Percentiles rank a stretch among this genome's conserved stretches.
Conservation (phyloP, 2,329 filamentous ascomycete genomes). For the Beauveria sp. region DNA sequence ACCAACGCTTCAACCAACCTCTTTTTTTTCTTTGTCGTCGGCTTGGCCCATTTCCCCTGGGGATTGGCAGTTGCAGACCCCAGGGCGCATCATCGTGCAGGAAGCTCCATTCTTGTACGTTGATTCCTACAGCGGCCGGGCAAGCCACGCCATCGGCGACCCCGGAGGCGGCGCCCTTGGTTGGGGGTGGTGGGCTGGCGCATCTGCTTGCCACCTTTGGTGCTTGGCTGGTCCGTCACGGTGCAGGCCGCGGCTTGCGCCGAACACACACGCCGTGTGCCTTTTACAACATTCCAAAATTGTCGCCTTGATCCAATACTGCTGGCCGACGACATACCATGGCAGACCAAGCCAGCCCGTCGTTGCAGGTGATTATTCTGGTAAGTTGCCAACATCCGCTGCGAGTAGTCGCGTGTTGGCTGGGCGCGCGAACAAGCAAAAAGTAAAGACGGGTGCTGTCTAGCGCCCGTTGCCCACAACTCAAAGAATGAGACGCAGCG, state of each 20-base stretch:
- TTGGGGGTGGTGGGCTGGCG: not conserved
- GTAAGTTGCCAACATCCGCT: conserved; percentile 41
- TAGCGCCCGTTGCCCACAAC: not conserved
- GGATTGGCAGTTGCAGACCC: not conserved
- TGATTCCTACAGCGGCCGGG: not conserved
- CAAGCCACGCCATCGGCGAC: conserved; percentile 8
- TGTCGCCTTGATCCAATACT: not conserved
- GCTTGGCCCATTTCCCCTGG: not conserved
- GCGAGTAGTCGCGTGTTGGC: not conserved
- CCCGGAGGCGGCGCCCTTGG: not conserved
- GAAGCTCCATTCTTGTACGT: conserved; percentile 6
- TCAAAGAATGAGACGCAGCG: no score
- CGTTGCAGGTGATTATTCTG: conserved; percentile 67
- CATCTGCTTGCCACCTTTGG: not conserved
- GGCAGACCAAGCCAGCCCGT: conserved; percentile 31
- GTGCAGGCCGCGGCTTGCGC: not conserved
- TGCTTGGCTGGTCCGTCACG: not conserved
- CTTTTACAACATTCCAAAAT: not conserved
- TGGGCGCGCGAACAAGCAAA: not conserved
- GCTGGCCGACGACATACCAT: conserved; percentile 13
- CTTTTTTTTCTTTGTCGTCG: not conserved
- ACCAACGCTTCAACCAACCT: not conserved
- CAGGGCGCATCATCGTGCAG: not conserved
- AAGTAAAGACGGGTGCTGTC: not conserved
- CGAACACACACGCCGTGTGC: no score